Percentiles rank a stretch among this genome's conserved stretches.
Conservation (phyloP, 2,329 filamentous ascomycete genomes). For the Aspergillus pseudonomiae region DNA sequence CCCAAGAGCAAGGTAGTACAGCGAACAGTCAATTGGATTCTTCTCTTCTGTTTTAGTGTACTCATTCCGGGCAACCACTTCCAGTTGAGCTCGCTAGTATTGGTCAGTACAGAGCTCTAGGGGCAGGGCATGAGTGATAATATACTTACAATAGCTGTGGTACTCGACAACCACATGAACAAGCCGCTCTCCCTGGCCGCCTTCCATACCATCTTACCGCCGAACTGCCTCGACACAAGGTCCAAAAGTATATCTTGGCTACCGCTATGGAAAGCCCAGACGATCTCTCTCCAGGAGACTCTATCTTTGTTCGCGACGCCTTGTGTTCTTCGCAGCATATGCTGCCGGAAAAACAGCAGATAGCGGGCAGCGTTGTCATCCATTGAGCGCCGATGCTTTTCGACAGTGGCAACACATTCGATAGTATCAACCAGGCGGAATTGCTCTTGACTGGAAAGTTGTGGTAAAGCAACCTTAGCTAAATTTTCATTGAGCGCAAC, state of each 20-base stretch:
- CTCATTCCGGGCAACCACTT: conserved; percentile 87
- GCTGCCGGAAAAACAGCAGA: conserved; percentile 83
- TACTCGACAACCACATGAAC: conserved; percentile 91
- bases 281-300: conserved; percentile 56
- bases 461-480: conserved; percentile 72
- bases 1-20: conserved; percentile 86
- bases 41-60: conserved; percentile 86
- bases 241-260: conserved; percentile 87
- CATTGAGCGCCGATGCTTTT: conserved; percentile 84
- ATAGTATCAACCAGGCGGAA: conserved; percentile 82
- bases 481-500: conserved; percentile 73
- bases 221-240: conserved; percentile 77
- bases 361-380: conserved; percentile 88
- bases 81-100: conserved; percentile 73
- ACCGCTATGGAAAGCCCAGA: conserved; percentile 49
- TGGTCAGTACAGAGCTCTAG: conserved; percentile 12
- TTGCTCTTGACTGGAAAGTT: conserved; percentile 82
- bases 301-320: conserved; percentile 64
- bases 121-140: not conserved
- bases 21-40: conserved; percentile 85
- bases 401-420: conserved; percentile 80
- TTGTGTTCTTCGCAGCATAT: conserved; percentile 69
- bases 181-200: conserved; percentile 83
- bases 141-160: conserved; percentile 69
- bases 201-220: conserved; percentile 80